Base-by-base conservation (phyloP, 2,329 filamentous ascomycete genomes). In the Phyllosticta ampelicida region DNA sequence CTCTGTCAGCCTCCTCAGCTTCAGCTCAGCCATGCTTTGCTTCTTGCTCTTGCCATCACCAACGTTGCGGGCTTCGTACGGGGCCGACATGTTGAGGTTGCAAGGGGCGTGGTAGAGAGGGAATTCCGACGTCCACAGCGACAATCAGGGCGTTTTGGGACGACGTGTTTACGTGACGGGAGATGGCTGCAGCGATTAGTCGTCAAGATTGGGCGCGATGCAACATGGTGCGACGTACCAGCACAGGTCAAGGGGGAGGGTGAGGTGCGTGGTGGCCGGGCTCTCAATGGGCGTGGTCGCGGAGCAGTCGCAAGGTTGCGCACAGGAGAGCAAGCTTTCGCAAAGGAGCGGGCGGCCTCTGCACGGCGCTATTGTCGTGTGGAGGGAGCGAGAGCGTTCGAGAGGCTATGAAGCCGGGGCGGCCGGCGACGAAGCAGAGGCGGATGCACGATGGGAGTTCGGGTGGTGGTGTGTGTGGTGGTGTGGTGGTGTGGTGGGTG, bases 1-100 rank as follows among this genome's bases (percentile, higher is more conserved):
- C 78, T 99, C 94, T 62, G 91, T 97, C 75, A 99, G 81, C 64
- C 94, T 87, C 69, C 94, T 86, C 69, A 97, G 84, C 82, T 99
- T 99, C 64, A 99, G 83, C 74, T 99, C 94, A 66, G 92, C 92
- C 89, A 99, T 97, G 73, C 90, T 96, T 78, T 97, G 94, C 81
- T 96, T 96, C 80, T 95, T 97, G 79, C 91, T 95, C 81, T 82
- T 84, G 65, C 80, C 78, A 70, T 84, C 82, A 65, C 82, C 82
- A 64, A 81, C 83, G 61, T 80, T 80, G 72, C 83, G 82, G 66
- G 85, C 78, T 71, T 86, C 83, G 74, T 86, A 86, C 60, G 82
- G 78, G 63, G 80, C 71, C 67, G 82, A 78, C 80, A 84, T 85
- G 64, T 66, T 75, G 64, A 18, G 36, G 36, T 61, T 69, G 63